A percentile compares a stretch with the other conserved stretches of the same genome.
These are phyloP conservation scores for Diaporthe citriasiana DNA, from an alignment of 2,329 filamentous ascomycete genomes.

Conservation along the genomic window DNA sequence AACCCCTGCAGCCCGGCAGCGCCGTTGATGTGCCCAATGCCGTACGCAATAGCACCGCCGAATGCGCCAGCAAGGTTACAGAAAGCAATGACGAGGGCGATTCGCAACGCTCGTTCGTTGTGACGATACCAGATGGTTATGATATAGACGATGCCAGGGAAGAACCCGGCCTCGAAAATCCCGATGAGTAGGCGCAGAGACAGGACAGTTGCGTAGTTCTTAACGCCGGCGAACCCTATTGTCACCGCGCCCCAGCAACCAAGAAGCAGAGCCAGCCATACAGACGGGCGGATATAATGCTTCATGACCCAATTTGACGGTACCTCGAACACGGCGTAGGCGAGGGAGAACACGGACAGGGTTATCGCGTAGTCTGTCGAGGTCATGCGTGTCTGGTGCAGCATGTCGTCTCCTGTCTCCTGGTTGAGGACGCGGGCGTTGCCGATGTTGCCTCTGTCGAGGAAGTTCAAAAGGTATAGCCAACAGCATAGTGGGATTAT, in stretches of 20 bases:
- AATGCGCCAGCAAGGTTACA: slow-evolving; percentile 45
- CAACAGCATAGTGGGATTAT: slow-evolving; percentile 47
- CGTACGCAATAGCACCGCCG: slow-evolving; percentile 50
- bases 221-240: slow-evolving; percentile 47
- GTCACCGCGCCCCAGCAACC: slow-evolving; percentile 50
- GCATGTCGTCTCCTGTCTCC: slow-evolving; percentile 49
- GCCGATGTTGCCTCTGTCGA: slow-evolving; percentile 50
- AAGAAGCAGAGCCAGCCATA: slow-evolving; percentile 48
- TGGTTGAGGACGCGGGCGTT: slow-evolving; percentile 52
- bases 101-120: slow-evolving; percentile 50
- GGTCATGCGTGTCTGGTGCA: slow-evolving; percentile 35
- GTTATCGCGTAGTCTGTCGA: slow-evolving; percentile 30
- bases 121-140: slow-evolving; percentile 53
- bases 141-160: slow-evolving; percentile 52
- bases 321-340: slow-evolving; percentile 52
- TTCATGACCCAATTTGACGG: slow-evolving; percentile 51
- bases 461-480: slow-evolving; percentile 48
- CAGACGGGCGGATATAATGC: slow-evolving; percentile 48
- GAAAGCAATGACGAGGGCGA: slow-evolving; percentile 33
- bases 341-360: slow-evolving; percentile 48
- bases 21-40: slow-evolving; percentile 54
- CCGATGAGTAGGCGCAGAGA: slow-evolving; percentile 51
- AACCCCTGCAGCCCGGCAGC: slow-evolving; percentile 53
- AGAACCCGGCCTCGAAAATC: slow-evolving; percentile 53
- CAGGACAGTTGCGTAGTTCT: slow-evolving; percentile 48